Evolutionary conservation across 2,329 filamentous ascomycete species (phyloP).

Genomic region (Sporothrix humicola): DNA sequence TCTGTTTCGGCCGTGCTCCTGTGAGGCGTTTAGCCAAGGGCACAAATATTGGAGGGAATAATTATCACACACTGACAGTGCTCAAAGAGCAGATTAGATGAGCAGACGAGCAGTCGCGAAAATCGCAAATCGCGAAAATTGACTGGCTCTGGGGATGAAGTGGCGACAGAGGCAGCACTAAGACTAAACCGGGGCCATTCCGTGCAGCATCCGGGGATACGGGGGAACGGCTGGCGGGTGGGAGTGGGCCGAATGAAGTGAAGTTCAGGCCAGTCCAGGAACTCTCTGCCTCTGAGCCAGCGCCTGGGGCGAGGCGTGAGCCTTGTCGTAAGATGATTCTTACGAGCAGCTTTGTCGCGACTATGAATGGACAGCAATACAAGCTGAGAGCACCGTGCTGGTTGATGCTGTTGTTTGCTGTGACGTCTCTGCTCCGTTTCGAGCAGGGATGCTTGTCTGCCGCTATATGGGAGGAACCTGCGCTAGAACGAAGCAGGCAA

Average conservation of each 20-base stretch:
- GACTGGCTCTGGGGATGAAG: background rate
- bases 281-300: background rate
- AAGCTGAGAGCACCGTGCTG: background rate
- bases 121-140: background rate
- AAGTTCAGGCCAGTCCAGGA: background rate
- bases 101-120: background rate
- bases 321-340: too few species aligned
- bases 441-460: slow-evolving; percentile 7
- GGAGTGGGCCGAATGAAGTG: slow-evolving; percentile 24
- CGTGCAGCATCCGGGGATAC: slow-evolving; percentile 34
- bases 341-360: background rate
- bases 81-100: background rate
- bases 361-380: background rate
- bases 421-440: background rate
- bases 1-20: slow-evolving; percentile 5
- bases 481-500: slow-evolving; percentile 8
- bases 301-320: background rate
- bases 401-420: background rate
- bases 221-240: slow-evolving; percentile 32
- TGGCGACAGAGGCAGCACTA: slow-evolving; percentile 25
- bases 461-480: background rate
- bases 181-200: slow-evolving; percentile 28
- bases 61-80: background rate
- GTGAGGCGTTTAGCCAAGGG: slow-evolving; percentile 11
- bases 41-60: background rate